Evolutionary conservation across 2,329 filamentous ascomycete genomes (phyloP), one percentile per base, ranked within the genome.

Genomic region (Macrophomina tecta): DNA sequence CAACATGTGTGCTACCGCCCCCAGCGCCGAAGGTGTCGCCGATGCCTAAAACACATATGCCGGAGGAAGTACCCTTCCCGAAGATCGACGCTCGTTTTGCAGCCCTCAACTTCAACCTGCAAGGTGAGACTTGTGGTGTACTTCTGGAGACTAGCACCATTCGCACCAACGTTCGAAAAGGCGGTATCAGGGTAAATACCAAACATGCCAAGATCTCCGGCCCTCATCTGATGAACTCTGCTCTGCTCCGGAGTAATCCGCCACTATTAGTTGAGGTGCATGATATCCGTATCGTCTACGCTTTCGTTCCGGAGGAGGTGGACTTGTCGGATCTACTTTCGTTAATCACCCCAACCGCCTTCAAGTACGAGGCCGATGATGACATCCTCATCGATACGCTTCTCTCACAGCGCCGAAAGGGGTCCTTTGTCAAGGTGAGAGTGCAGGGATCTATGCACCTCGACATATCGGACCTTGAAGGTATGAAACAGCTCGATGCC

Each of bases 371-470:
- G 68, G 88, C 89, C 55, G 91, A 96, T 68, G 93, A 97, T 72
- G 94, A 98, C 73, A 97, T 99, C 68, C 89, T 99, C 84, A 87
- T 99, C 28, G 94, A 98, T 72, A 97, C 93, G 0, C 83, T 99
- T 0, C 81, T 98, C 14, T 86, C 92, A 28, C 95, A 99, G 77
- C 85, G 95, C 68, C 87, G 90, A 64, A 94, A 97, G 78, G 95
- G 94, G 0, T 89, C 91, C 9, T 90, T 98, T 6, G 81, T 97
- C 36, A 89, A 92, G 58, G 77, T 91, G 5, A 88, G 86, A 3
- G 75, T 96, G 5, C 46, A 55, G 28, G 52, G 38, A 18, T 51
- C 38, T 12, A 5, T 67, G 23, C 46, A 36, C 12, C 48, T 67
- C 38, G 32, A 30, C 2, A 80, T 95, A 16, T 83, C 84, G 7